Evolutionary conservation across 1,284 basidiomycete species (phyloP), one percentile per base, ranked within the genome.

Genomic region (Austroboletus niveus): DNA sequence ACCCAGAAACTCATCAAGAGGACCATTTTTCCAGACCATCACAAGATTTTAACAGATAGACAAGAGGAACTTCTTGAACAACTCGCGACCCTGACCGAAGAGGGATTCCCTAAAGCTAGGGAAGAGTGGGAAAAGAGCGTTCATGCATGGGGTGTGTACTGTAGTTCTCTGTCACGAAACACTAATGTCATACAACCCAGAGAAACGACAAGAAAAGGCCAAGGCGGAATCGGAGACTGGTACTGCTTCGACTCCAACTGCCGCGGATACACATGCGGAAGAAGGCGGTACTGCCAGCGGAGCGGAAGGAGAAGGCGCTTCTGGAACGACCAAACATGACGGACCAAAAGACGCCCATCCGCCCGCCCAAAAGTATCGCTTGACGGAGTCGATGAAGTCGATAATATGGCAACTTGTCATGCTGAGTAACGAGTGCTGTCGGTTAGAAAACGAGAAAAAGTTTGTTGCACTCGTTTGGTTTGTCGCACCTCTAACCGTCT

Each of bases 391-490:
- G 57, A 89, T 92, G 85, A 87, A 88, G 75, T 70, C 68, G 30
- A 79, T 82, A 45, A 80, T 90, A 57, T 92, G 89, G 89, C 80
- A 87, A 68, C 73, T 91, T 8, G 89, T 92, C 41, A 75, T 83
- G 61, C 65, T 92, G 54, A 89, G 87, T 65, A 91, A 91, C 61
- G 89, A 91, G 71, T 82, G 82, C 51, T 88, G 85, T 69, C 71
- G 86, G 59, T 70, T 92, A 66, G 87, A 89, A 72, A 90, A 91
- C 62, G 87, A 90, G 79, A 90, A 89, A 70, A 88, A 89, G 87
- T 90, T 63, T 31, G 86, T 78, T 29, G 31, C 3, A 24, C 32
- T 10, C 39, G 1, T 4, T 43, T 39, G 14, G 2, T 44, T 38
- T 45, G 32, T 11, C 11, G 47, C 38, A 15, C 32, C 22, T 17